These are phyloP conservation scores for Cryptosporidium tyzzeri DNA, from an alignment of 169 alveolate genomes.

Conservation along the genomic window DNA sequence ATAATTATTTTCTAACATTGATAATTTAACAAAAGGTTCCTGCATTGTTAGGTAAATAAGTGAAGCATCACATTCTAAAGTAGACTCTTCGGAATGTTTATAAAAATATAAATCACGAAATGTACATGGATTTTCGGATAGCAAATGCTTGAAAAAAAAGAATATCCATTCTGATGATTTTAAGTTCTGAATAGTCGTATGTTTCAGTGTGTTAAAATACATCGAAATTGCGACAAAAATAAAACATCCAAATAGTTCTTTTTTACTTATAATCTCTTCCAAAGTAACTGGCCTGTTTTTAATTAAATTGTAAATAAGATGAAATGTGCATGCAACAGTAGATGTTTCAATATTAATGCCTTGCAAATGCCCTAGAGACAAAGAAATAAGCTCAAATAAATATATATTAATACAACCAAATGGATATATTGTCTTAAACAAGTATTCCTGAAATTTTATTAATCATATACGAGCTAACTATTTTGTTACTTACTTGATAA, in stretches of 20 bases:
- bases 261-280: neutral
- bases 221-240: slow-evolving; percentile 32
- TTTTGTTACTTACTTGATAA: slow-evolving; percentile 34
- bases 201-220: neutral
- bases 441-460: slow-evolving; percentile 8
- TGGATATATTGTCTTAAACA: slow-evolving; percentile 35
- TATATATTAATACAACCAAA: slow-evolving; percentile 42
- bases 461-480: neutral
- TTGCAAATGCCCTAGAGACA: neutral
- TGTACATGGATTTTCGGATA: slow-evolving; percentile 6
- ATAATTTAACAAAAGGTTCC: slow-evolving; percentile 38
- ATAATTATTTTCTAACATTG: neutral
- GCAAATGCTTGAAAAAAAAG: slow-evolving; percentile 31
- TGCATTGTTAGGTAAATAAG: slow-evolving; percentile 43
- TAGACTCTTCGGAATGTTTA: slow-evolving; percentile 14
- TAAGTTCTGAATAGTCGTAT: neutral
- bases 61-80: slow-evolving; percentile 46
- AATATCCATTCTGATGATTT: slow-evolving; percentile 64
- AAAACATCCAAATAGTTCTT: slow-evolving; percentile 55
- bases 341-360: neutral
- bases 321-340: slow-evolving; percentile 35
- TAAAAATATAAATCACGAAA: slow-evolving; percentile 36
- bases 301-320: slow-evolving; percentile 38
- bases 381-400: slow-evolving; percentile 41
- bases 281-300: slow-evolving; percentile 19